Evolutionary conservation across 2,329 filamentous ascomycete species (phyloP), one percentile per base, ranked within the genome.

Genomic region (Lachnellula willkommii): DNA sequence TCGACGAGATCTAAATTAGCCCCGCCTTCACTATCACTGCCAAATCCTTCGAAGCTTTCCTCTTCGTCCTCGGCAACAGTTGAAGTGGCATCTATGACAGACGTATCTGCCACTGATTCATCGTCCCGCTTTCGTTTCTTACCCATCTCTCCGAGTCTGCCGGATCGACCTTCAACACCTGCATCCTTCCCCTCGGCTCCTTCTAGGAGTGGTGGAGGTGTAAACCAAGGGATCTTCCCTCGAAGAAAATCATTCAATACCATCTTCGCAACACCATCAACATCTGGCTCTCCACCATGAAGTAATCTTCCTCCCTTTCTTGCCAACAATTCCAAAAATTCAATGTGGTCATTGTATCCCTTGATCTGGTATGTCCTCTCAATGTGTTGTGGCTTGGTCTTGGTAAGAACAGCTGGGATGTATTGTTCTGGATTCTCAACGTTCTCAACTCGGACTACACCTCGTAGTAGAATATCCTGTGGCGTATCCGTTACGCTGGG

Each of bases 351-450:
- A 5, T 81, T 81, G 78, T 89, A 95, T 12, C 87, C 87, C 66
- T 84, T 89, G 24, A 99, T 76, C 53, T 94, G 90, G 64, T 99
- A 99, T 1, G 94, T 97, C 63, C 92, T 84, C 69, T 96, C 90
- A 67, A 99, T 82, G 69, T 99, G 93, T 58, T 89, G 88, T 37
- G 82, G 81, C 73, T 96, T 93, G 40, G 94, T 92, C 57, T 86
- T 87, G 49, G 76, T 79, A 53, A 99, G 75, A 2, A 97, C 83
- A 14, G 88, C 89, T 0, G 88, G 83, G 45, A 99, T 94, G 69
- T 99, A 99, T 66, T 99, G 94, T 67, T 95, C 92, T 0, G 94
- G 94, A 67, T 97, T 89, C 63, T 96, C 89, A 1, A 99, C 93
- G 68, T 96, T 96, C 72, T 99, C 94, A 2, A 97, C 89, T 63